Conservation (phyloP, 345 rosid species). For the Populus nigra region DNA sequence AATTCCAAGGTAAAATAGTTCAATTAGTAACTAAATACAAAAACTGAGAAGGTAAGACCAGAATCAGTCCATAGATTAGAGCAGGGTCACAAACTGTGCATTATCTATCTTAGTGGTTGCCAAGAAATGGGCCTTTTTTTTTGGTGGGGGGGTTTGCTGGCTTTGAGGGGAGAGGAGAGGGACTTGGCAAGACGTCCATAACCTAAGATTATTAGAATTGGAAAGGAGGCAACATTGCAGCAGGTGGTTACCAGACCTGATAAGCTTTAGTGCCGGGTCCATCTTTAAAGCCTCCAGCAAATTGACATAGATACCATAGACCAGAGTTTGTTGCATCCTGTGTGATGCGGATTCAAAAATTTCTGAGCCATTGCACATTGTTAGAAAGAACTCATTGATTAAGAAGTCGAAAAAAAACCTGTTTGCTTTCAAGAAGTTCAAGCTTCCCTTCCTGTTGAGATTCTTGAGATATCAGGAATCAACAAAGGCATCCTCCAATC, state of each 20-base stretch:
- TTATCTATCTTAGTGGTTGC: not conserved
- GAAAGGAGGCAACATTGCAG: not conserved
- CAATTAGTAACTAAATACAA: not conserved
- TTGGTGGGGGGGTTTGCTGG: not conserved
- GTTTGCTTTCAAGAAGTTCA: conserved; percentile 73
- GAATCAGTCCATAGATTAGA: not conserved
- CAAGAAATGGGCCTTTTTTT: not conserved
- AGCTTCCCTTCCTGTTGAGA: conserved; percentile 77
- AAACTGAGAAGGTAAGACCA: not conserved
- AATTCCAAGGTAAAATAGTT: conserved; percentile 15
- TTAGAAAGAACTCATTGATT: conserved; percentile 4
- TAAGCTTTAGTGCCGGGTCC: conserved; percentile 36
- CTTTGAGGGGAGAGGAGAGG: not conserved
- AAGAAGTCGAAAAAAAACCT: conserved; percentile 37
- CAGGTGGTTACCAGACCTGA: conserved; percentile 44
- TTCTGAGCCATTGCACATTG: not conserved
- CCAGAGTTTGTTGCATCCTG: conserved; percentile 78
- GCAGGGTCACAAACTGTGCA: not conserved
- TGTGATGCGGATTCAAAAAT: conserved; percentile 9
- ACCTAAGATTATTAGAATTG: not conserved
- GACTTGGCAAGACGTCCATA: not conserved
- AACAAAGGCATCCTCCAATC: not conserved
- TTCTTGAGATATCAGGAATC: conserved; percentile 20
- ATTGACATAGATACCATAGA: conserved; percentile 67
- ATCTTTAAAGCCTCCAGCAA: conserved; percentile 58